Percentiles rank a stretch among this genome's conserved stretches.
Evolutionary conservation across 2,329 filamentous ascomycete genomes (phyloP).

Genomic region (Aspergillus flavus): DNA sequence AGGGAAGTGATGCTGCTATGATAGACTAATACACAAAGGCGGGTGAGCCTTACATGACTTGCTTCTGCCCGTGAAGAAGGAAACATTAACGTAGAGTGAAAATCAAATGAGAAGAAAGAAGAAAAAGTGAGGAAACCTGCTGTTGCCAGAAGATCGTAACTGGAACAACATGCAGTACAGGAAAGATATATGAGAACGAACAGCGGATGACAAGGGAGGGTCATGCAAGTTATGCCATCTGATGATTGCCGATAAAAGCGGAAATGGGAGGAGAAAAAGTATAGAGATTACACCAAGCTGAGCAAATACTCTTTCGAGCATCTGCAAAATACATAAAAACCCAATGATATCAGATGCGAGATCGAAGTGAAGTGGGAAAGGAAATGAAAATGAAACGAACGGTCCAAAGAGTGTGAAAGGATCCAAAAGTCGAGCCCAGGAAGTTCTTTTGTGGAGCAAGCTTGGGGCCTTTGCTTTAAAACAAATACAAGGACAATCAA

Average conservation of each 20-base stretch:
- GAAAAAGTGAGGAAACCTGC: background rate
- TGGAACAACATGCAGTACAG: slow-evolving; percentile 23
- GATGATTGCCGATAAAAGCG: slow-evolving; percentile 30
- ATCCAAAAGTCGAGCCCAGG: slow-evolving; percentile 4
- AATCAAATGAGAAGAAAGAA: slow-evolving; percentile 12
- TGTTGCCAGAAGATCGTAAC: slow-evolving; percentile 31
- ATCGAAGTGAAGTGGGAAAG: slow-evolving; percentile 13
- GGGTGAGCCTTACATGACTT: slow-evolving; percentile 23
- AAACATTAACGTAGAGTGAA: slow-evolving; percentile 27
- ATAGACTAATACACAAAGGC: slow-evolving; percentile 33
- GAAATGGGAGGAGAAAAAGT: slow-evolving; percentile 19
- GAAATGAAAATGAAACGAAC: slow-evolving; percentile 14
- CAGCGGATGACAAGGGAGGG: slow-evolving; percentile 21
- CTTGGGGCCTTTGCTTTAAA: background rate
- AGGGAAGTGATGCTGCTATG: slow-evolving; percentile 26
- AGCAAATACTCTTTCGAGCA: slow-evolving; percentile 17
- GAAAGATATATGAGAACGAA: slow-evolving; percentile 19
- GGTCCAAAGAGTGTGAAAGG: slow-evolving; percentile 19
- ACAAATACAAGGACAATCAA: slow-evolving; percentile 18
- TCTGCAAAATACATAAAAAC: slow-evolving; percentile 17
- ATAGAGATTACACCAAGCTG: slow-evolving; percentile 16
- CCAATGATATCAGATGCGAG: slow-evolving; percentile 13
- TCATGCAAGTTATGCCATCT: slow-evolving; percentile 30
- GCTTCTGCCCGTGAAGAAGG: slow-evolving; percentile 24
- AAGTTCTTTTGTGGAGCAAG: background rate